Evolutionary conservation across 495 filamentous ascomycete genomes (phyloP).

Genomic region (Trichoderma reesei): DNA sequence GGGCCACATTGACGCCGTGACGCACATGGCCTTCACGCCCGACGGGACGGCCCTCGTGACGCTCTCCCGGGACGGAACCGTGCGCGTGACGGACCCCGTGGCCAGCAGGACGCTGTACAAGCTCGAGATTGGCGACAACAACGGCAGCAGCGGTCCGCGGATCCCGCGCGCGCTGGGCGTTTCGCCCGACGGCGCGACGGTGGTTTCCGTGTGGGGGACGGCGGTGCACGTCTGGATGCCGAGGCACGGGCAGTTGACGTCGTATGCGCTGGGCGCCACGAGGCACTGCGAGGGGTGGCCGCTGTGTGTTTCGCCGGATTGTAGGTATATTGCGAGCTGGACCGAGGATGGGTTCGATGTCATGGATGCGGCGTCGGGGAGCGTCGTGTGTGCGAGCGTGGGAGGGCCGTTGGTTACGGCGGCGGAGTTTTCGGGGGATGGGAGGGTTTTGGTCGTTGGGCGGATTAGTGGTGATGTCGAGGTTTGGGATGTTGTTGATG

Average conservation of each 20-base stretch:
- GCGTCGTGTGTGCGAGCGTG: conserved; percentile 15
- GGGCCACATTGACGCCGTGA: conserved; percentile 18
- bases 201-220: conserved; percentile 22
- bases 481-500: not conserved
- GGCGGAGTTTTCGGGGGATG: conserved; percentile 10
- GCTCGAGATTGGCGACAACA: too few relatives aligned
- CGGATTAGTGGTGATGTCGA: conserved; percentile 3
- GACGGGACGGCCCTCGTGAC: conserved; percentile 17
- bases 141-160: conserved; percentile 1
- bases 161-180: conserved; percentile 17
- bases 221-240: conserved; percentile 20
- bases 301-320: conserved; percentile 22
- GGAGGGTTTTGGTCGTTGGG: not conserved
- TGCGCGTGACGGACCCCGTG: conserved; percentile 17
- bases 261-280: conserved; percentile 16
- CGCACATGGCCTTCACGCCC: conserved; percentile 17
- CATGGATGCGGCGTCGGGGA: conserved; percentile 18
- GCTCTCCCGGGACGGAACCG: conserved; percentile 18
- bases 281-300: conserved; percentile 23
- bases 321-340: conserved; percentile 19
- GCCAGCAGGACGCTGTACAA: conserved; percentile 18
- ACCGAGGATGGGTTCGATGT: conserved; percentile 25
- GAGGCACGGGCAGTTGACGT: conserved; percentile 14
- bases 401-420: conserved; percentile 6
- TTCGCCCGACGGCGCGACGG: conserved; percentile 16